Evolutionary conservation across 805 yeast genomes (phyloP), one percentile per base, ranked within the genome.

Genomic region (baker's yeast (Saccharomyces cerevisiae)): DNA sequence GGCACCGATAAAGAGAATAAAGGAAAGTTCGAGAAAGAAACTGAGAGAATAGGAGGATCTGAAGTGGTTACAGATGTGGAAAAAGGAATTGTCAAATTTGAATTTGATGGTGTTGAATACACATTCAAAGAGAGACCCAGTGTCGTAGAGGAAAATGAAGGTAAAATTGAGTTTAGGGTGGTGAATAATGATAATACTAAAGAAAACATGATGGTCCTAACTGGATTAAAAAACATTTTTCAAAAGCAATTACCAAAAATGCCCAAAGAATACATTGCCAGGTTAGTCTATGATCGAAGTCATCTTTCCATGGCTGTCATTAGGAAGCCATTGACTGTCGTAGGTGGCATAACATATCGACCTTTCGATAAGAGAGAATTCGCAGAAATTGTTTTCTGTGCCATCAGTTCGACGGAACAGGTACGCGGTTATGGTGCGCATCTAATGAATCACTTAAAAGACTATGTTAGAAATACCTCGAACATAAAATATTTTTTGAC

Each of bases 341-440:
- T 92, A 6, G 99, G 99, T 46, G 99, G 99, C 2, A 91, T 94
- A 50, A 94, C 99, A 0, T 91, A 88, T 68, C 78, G 97, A 57
- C 99, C 99, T 2, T 94, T 94, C 70, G 88, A 89, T 65, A 81
- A 82, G 52, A 79, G 96, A 56, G 86, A 82, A 65, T 94, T 94
- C 77, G 99, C 99, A 1, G 99, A 94, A 70, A 94, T 94, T 73
- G 99, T 94, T 27, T 94, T 94, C 65, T 94, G 97, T 79, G 99
- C 99, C 28, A 94, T 94, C 55, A 86, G 96, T 47, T 89, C 97
- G 2, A 89, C 97, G 0, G 99, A 94, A 68, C 99, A 94, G 74
- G 99, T 94, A 21, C 76, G 97, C 59, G 99, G 99, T 36, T 94
- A 94, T 68, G 99, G 99, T 71, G 99, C 99, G 0, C 99, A 94